Evolutionary conservation across 202 grass and related monocot species (phyloP).

Genomic region (Schoenoplectus triqueter): DNA sequence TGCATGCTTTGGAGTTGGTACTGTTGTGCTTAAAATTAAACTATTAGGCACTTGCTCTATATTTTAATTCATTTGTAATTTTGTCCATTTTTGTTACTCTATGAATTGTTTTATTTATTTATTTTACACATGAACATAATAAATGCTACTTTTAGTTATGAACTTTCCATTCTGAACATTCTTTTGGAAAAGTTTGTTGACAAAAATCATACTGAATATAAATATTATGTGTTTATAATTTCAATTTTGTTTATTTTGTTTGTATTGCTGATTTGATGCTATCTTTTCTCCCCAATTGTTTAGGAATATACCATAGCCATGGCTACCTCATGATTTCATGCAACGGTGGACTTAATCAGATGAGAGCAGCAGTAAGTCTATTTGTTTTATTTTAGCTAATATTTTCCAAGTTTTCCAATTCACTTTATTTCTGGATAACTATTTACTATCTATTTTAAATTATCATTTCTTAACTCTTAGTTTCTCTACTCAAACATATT

Average conservation of each 20-base stretch:
- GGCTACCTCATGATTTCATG: constrained; percentile 97
- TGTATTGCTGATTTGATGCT: constrained; percentile 6
- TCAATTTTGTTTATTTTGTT: not conserved
- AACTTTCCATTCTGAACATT: constrained; percentile 17
- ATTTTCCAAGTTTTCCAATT: not conserved
- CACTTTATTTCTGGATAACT: not conserved
- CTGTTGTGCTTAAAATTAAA: not conserved
- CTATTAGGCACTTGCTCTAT: not conserved
- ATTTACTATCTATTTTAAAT: not conserved
- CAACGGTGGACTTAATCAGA: constrained; percentile 97
- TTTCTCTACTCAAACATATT: constrained; percentile 14
- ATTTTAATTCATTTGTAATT: not conserved
- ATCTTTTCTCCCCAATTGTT: constrained; percentile 39
- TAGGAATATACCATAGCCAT: constrained; percentile 91
- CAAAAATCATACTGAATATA: not conserved
- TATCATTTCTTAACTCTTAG: not conserved
- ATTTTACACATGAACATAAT: not conserved
- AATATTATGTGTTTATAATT: not conserved
- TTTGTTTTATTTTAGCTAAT: not conserved
- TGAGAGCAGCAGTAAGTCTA: constrained; percentile 86
- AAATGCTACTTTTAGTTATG: not conserved
- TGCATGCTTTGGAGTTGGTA: not conserved
- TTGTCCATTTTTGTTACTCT: not conserved
- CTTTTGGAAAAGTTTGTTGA: not conserved
- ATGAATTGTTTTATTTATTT: not conserved